Base-by-base conservation (phyloP, 2,329 filamentous ascomycete species). In the Xylariaceae sp. region DNA sequence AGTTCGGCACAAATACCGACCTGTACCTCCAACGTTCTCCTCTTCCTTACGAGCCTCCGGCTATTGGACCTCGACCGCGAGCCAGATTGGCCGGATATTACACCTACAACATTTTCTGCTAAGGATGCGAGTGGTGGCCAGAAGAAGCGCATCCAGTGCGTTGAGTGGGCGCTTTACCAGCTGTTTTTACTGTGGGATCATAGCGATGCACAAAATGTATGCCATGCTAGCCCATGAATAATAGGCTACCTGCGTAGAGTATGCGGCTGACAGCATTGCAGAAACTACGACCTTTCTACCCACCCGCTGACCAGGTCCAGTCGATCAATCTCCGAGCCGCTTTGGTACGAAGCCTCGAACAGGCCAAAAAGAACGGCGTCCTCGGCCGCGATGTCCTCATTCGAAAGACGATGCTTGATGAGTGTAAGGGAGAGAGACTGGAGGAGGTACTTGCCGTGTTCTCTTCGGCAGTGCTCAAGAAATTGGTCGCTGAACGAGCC, bases 341-440 rank as follows among this genome's bases (percentile, higher is more conserved):
- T 7, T 79, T 97, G 7, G 88, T 92, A 64, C 84, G 91, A 71
- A 85, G 82, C 61, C 83, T 99, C 48, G 89, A 93, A 59, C 87
- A 91, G 45, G 78, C 91, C 55, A 97, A 97, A 77, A 96, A 95
- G 75, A 90, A 85, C 74, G 92, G 92, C 24, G 77, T 87, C 0
- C 77, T 97, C 7, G 90, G 91, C 3, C 81, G 90, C 43, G 92
- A 96, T 66, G 82, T 83, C 0, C 82, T 95, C 1, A 75, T 97
- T 26, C 85, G 94, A 45, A 97, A 96, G 76, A 96, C 91, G 0
- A 96, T 97, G 90, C 78, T 99, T 45, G 94, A 99, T 68, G 93
- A 99, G 64, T 99, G 94, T 74, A 92, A 89, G 61, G 93, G 93
- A 5, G 92, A 96, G 49, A 87, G 91, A 59, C 83, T 97, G 49